Base-by-base conservation (phyloP, 2,329 filamentous ascomycete species). In the Colletotrichum sp. region DNA sequence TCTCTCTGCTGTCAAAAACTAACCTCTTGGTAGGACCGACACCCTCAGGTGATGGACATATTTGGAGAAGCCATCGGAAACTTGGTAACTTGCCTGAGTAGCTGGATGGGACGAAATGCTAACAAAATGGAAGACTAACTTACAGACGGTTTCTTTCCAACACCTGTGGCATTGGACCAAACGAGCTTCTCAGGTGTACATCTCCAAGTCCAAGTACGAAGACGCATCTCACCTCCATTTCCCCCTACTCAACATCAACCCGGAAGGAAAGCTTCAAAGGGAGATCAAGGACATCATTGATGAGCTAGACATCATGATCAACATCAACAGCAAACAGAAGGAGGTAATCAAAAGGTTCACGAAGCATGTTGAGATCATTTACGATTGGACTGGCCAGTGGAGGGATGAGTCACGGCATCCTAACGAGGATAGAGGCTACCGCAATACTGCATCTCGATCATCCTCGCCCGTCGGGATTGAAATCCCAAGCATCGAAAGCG, bases 261-360 rank as follows among this genome's bases (percentile, higher is more conserved):
- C 83, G 1, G 87, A 89, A 74, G 86, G 85, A 0, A 81, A 83
- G 24, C 79, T 89, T 0, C 84, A 87, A 36, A 79, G 82, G 0
- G 87, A 89, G 67, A 85, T 87, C 12, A 86, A 87, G 65, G 87
- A 89, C 57, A 87, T 89, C 26, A 78, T 86, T 2, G 87, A 89
- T 16, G 87, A 90, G 75, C 82, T 90, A 0, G 84, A 86, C 10
- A 89, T 89, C 67, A 88, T 89, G 81, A 79, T 85, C 0, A 81
- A 84, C 16, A 81, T 89, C 16, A 79, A 81, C 6, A 81, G 80
- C 8, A 81, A 83, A n/a, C 87, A 87, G 52, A 61, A 75, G 3
- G 81, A 84, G 5, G 80, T 84, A 0, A 69, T 85, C 5, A 79
- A 80, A 24, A 76, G 77, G 4, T 84, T 82, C 69, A 78, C 79